These are phyloP conservation scores for Salvia hispanica DNA, from an alignment of 257 asterid species.

Conservation along the genomic window DNA sequence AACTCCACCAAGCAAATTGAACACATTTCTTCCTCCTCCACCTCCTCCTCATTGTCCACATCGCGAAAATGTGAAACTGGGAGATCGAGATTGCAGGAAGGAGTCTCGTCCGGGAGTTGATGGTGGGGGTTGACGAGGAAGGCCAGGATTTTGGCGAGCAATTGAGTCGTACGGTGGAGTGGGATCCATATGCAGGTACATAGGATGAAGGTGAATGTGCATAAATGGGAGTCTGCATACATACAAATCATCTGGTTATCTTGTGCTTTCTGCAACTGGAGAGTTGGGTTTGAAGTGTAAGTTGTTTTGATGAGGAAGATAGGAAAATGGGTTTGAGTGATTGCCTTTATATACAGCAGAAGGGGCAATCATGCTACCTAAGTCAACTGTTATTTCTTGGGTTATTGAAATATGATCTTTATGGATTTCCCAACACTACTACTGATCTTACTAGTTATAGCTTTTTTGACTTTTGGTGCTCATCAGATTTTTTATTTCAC, in stretches of 20 bases:
- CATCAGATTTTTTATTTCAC: no score
- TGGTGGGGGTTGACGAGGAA: constrained; percentile 36
- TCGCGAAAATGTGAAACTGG: constrained; percentile 28
- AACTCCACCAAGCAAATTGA: constrained; percentile 63
- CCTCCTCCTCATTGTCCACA: background rate
- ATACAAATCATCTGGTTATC: constrained; percentile 39
- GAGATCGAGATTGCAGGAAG: constrained; percentile 32
- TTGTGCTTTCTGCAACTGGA: background rate
- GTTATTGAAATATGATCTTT: constrained; percentile 23
- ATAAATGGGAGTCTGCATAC: constrained; percentile 40
- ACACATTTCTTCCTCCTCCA: constrained; percentile 39
- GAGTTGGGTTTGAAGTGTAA: constrained; percentile 22
- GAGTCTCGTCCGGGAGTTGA: constrained; percentile 23
- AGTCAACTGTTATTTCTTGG: constrained; percentile 45
- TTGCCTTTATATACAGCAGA: constrained; percentile 22
- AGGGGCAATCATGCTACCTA: constrained; percentile 28
- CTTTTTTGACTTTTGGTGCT: constrained; percentile 4
- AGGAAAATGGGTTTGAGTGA: constrained; percentile 5
- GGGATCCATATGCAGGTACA: constrained; percentile 48
- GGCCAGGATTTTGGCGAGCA: constrained; percentile 20
- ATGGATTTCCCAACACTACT: constrained; percentile 19
- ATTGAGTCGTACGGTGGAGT: constrained; percentile 28
- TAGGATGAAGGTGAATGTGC: constrained; percentile 37
- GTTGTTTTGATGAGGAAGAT: constrained; percentile 3
- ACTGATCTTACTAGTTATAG: background rate